A percentile compares a stretch with the other conserved stretches of the same genome.
These are phyloP conservation scores for Candida anutae DNA, from an alignment of 1,139 yeast species.

Conservation along the genomic window DNA sequence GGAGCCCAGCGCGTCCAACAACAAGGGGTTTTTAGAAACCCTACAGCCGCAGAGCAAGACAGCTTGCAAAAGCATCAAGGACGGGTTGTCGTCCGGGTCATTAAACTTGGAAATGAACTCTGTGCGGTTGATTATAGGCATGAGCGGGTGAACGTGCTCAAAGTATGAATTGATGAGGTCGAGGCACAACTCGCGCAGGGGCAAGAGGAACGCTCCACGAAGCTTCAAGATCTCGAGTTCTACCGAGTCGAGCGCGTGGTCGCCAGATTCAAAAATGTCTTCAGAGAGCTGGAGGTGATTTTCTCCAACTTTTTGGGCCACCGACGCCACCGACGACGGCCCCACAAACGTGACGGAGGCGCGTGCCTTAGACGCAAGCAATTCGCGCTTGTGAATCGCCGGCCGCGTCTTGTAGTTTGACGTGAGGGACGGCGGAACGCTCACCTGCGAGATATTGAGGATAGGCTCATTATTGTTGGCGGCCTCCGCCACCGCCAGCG, in stretches of 20 bases:
- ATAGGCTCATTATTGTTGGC: constrained; percentile 27
- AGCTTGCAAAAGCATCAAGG: constrained; percentile 61
- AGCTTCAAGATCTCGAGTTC: constrained; percentile 62
- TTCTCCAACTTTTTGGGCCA: constrained; percentile 38
- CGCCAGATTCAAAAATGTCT: constrained; percentile 30
- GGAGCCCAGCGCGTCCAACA: constrained; percentile 51
- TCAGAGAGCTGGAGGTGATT: constrained; percentile 37
- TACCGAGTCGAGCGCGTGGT: constrained; percentile 47
- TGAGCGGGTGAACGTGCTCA: constrained; percentile 58
- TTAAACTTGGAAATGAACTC: constrained; percentile 50
- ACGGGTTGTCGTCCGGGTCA: constrained; percentile 59
- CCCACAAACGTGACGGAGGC: constrained; percentile 33
- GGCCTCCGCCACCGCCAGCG: constrained; percentile 1
- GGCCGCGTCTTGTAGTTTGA: constrained; percentile 33
- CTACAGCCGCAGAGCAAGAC: constrained; percentile 66
- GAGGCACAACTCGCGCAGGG: constrained; percentile 53
- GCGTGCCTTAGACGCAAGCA: constrained; percentile 20
- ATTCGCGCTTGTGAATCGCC: constrained; percentile 29
- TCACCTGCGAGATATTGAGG: constrained; percentile 35
- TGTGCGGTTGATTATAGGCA: constrained; percentile 64
- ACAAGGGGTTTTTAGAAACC: constrained; percentile 48
- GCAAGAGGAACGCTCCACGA: constrained; percentile 67
- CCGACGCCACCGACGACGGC: constrained; percentile 30
- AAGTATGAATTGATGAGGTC: constrained; percentile 60
- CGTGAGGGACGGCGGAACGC: constrained; percentile 39